A percentile compares a stretch with the other conserved stretches of the same genome.
Evolutionary conservation across 1,284 basidiomycete species (phyloP).

Genomic region (Austropuccinia psidii): DNA sequence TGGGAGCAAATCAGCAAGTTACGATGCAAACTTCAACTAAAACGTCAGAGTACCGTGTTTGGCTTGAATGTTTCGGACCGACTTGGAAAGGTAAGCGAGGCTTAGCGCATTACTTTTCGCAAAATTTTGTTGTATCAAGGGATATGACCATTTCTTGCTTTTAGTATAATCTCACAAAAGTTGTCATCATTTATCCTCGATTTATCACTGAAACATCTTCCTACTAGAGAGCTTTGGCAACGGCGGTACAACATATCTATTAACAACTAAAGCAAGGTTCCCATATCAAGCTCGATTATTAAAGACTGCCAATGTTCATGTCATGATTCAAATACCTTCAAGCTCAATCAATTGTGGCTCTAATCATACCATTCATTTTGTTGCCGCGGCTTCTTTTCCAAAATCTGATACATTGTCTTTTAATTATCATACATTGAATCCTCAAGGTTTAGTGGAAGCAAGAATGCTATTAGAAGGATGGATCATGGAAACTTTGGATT

Average conservation of each 20-base stretch:
- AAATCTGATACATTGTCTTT: too few species aligned
- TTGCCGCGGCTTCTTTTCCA: slow-evolving; percentile 48
- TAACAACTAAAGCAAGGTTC: slow-evolving; percentile 53
- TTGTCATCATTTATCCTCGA: slow-evolving; percentile 34
- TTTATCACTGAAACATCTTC: slow-evolving; percentile 54
- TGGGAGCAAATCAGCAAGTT: slow-evolving; percentile 79
- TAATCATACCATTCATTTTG: slow-evolving; percentile 48
- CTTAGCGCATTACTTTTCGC: too few species aligned
- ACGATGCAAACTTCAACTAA: slow-evolving; percentile 63
- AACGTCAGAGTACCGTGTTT: slow-evolving; percentile 71
- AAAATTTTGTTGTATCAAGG: too few species aligned
- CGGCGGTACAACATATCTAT: slow-evolving; percentile 58
- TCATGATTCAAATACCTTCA: slow-evolving; percentile 54
- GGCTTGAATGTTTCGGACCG: slow-evolving; percentile 92
- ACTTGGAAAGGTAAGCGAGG: slow-evolving; percentile 21
- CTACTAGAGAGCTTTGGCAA: slow-evolving; percentile 74
- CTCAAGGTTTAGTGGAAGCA: slow-evolving; percentile 65
- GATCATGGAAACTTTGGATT: slow-evolving; percentile 93
- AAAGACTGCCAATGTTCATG: slow-evolving; percentile 67
- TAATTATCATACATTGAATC: slow-evolving; percentile 72
- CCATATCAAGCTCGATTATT: slow-evolving; percentile 87
- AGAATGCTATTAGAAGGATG: slow-evolving; percentile 85
- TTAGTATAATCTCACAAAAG: slow-evolving; percentile 37
- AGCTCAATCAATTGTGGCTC: slow-evolving; percentile 51
- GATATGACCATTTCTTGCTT: too few species aligned